Percentiles rank a stretch among this genome's conserved stretches.
phyloP scores from a whole-genome alignment of 208 protist genomes.

The Leishmania amazonensis region DNA sequence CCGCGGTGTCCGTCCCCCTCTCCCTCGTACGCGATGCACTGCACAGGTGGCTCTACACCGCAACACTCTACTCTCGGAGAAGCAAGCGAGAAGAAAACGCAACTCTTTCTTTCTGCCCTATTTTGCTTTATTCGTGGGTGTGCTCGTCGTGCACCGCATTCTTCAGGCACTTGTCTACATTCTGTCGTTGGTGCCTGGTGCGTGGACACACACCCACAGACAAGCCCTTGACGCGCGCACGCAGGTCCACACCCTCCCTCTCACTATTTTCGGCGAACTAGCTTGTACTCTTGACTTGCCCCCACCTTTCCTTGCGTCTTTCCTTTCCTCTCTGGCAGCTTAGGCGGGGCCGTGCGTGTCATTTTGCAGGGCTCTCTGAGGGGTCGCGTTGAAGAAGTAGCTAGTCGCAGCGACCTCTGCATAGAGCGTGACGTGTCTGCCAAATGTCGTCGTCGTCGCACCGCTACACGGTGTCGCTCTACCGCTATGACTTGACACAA shows the following conservation, averaged over 20 bases:
- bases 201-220: neutral
- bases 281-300: neutral
- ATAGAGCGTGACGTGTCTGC: neutral
- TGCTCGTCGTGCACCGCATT: neutral
- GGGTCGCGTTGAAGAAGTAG: neutral
- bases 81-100: neutral
- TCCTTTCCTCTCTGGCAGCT: neutral
- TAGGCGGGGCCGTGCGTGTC: neutral
- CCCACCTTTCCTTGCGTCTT: neutral
- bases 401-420: neutral
- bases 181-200: neutral
- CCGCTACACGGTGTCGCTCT: conserved; percentile 64
- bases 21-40: neutral
- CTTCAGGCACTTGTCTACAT: neutral
- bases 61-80: neutral
- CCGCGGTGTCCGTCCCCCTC: neutral
- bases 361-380: neutral
- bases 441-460: neutral
- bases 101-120: neutral
- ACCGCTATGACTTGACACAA: conserved; percentile 94
- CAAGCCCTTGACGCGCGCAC: neutral
- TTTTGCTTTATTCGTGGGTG: neutral
- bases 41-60: no score
- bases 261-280: neutral
- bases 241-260: neutral